Evolutionary conservation across 805 yeast species (phyloP).

Genomic region (Suhomyces sp.): DNA sequence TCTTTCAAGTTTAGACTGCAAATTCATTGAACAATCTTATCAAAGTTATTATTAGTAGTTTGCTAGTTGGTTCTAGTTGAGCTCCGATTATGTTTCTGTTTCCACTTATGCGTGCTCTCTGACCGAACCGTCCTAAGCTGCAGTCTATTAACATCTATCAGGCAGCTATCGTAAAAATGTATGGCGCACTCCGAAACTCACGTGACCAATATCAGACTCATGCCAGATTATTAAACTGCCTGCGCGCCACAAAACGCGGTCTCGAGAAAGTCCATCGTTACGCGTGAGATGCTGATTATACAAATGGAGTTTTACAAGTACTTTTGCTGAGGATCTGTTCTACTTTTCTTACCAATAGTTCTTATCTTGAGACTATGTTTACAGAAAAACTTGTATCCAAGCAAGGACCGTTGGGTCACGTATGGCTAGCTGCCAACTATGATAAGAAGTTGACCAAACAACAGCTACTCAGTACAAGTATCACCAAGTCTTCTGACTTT

Average conservation of each 20-base stretch:
- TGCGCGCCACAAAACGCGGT: not conserved
- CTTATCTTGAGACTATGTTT: not conserved
- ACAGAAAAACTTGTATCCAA: slow-evolving; percentile 40
- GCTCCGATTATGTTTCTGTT: not conserved
- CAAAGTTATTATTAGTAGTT: not conserved
- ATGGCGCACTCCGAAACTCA: not conserved
- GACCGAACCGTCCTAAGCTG: not conserved
- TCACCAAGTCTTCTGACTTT: slow-evolving; percentile 47
- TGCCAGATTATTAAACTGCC: not conserved
- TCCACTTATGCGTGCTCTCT: not conserved
- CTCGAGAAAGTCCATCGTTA: not conserved
- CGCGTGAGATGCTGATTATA: not conserved
- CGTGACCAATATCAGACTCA: not conserved
- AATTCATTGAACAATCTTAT: slow-evolving; percentile 26
- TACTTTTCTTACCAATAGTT: not conserved
- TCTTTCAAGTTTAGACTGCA: slow-evolving; percentile 37
- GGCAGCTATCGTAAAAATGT: not conserved
- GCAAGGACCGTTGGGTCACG: slow-evolving; percentile 83
- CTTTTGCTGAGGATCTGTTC: not conserved
- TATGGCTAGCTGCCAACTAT: slow-evolving; percentile 90
- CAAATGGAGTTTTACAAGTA: not conserved
- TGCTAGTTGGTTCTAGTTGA: not conserved
- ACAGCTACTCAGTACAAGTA: slow-evolving; percentile 69
- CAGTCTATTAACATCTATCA: not conserved
- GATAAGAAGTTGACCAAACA: slow-evolving; percentile 72